Percentiles rank a stretch among this genome's conserved stretches.
Evolutionary conservation across 2,329 filamentous ascomycete genomes (phyloP).

Genomic region (Hymenoscyphus occultus): DNA sequence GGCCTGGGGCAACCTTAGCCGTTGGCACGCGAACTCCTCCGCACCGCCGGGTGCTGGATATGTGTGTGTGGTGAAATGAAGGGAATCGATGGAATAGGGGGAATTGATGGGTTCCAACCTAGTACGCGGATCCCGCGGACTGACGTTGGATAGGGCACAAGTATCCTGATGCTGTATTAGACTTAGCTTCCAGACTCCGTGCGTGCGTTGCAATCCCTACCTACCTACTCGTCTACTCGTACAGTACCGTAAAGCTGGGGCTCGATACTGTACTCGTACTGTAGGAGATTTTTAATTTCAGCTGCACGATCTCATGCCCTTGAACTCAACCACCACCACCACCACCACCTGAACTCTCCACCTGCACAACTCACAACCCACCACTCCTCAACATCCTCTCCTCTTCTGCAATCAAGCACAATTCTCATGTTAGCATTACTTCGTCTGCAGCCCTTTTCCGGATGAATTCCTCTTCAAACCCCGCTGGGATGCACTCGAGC

Average conservation of each 20-base stretch:
- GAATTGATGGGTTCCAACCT: neutral
- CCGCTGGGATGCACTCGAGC: conserved; percentile 13
- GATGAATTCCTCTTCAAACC: conserved; percentile 1
- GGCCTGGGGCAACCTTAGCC: too few species aligned
- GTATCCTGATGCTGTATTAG: too few species aligned
- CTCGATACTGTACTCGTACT: too few species aligned
- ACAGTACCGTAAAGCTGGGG: too few species aligned
- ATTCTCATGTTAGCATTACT: conserved; percentile 4
- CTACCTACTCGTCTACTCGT: too few species aligned
- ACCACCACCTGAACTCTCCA: neutral
- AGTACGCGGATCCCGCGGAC: neutral
- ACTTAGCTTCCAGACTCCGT: neutral
- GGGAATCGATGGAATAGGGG: neutral
- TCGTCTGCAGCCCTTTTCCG: conserved; percentile 1
- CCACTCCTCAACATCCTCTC: neutral
- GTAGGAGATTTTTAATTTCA: neutral
- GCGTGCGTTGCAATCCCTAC: neutral
- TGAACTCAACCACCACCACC: neutral
- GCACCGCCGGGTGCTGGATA: too few species aligned
- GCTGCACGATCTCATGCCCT: neutral
- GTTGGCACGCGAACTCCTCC: too few species aligned
- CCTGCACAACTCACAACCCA: neutral
- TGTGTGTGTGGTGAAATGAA: too few species aligned
- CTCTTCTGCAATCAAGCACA: neutral
- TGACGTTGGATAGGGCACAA: neutral